Base-by-base conservation (phyloP, 345 rosid genomes). In the Angophora floribunda region DNA sequence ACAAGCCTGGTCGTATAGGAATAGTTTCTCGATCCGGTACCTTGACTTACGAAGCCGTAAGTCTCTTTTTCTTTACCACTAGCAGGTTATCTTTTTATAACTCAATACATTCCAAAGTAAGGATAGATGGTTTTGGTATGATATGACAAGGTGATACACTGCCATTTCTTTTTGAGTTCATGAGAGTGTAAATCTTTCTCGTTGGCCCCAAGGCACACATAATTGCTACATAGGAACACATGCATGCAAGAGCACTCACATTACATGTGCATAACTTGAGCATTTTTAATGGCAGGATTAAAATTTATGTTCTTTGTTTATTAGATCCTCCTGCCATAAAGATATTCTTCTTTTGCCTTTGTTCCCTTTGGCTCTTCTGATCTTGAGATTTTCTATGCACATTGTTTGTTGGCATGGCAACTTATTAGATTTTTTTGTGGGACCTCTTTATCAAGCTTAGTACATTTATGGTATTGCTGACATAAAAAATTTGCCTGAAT, bases 11-110 rank as follows among this genome's bases (percentile, higher is more conserved):
- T 63, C 96, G 97, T 61, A 70, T 97, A 63, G 99, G 99, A 85
- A 97, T 97, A 86, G 99, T 97, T 91, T 97, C 99, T 80, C 95
- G 99, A 63, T 97, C 99, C 3, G 99, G 99, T 85, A 97, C 99
- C 86, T 91, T 97, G 91, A 97, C 99, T 52, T 97, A 97, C 91
- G 99, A 97, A 94, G 99, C 99, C 45, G 99, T 97, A 91, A 93
- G 98, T 87, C 49, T 75, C 49, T 75, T 75, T 70, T 41, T 75
- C 49, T 75, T 63, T 36, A 75, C 24, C 26, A 75, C 41, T 22
- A 75, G 41, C 1, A 41, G 49, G 49, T 75, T 19, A 4, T 75
- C 49, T 41, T 75, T 75, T 75, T 49, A 75, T 41, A 75, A 41
- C 28, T 41, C 21, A 28, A 41, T 75, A 3, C 49, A 19, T 75